Percentiles rank a stretch among this genome's conserved stretches.
Evolutionary conservation across 257 asterid species (phyloP).

Genomic region (Solanum rostratum): DNA sequence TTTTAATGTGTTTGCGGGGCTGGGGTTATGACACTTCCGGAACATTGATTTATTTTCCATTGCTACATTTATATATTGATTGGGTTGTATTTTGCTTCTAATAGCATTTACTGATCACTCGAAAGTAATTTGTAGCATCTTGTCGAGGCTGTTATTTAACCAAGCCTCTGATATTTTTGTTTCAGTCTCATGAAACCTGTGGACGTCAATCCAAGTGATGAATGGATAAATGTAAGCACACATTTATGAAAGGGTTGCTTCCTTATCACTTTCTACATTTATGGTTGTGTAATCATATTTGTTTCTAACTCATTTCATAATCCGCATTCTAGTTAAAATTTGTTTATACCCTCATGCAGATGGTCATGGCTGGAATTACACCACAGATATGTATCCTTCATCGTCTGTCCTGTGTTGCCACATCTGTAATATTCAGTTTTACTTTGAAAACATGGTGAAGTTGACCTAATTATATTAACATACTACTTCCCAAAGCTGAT

Average conservation of each 20-base stretch:
- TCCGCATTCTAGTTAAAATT: slow-evolving; percentile 6
- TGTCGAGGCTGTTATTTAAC: not conserved
- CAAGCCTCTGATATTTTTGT: not conserved
- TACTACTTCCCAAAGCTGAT: not conserved
- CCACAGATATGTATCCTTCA: slow-evolving; percentile 87
- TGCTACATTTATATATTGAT: not conserved
- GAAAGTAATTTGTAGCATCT: not conserved
- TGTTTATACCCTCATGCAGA: slow-evolving; percentile 42
- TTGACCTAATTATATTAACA: not conserved
- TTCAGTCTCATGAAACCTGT: slow-evolving; percentile 89
- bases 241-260: not conserved
- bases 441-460: not conserved
- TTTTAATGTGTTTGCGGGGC: not conserved
- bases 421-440: not conserved
- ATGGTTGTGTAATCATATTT: not conserved
- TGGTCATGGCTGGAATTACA: slow-evolving; percentile 78
- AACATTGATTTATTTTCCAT: not conserved
- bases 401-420: not conserved
- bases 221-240: slow-evolving; percentile 80
- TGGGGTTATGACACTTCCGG: not conserved
- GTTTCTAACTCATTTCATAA: not conserved
- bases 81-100: not conserved
- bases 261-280: not conserved
- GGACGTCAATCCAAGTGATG: slow-evolving; percentile 83
- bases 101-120: not conserved